phyloP scores from a whole-genome alignment of 2,329 filamentous ascomycete genomes.

The Venturia pyrina region DNA sequence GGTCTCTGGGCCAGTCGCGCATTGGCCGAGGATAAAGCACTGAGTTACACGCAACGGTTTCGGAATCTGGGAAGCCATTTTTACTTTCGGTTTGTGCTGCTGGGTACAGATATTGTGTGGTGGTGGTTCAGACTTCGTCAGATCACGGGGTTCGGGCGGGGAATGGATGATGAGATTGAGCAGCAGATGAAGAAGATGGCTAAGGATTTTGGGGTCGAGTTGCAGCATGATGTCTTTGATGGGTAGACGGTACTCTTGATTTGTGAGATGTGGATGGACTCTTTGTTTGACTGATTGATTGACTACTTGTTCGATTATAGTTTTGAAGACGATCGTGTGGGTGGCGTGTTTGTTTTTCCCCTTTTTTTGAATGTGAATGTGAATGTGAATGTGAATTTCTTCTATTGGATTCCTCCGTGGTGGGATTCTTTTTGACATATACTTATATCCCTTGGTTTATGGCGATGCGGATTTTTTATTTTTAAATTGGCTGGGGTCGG shows the following conservation, averaged over 20 bases:
- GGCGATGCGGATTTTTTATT: too few species aligned
- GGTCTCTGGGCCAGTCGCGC: conserved; percentile 81
- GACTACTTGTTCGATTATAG: too few species aligned
- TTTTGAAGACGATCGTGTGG: too few species aligned
- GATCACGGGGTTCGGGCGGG: conserved; percentile 62
- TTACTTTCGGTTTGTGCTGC: conserved; percentile 69
- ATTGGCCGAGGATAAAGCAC: conserved; percentile 62
- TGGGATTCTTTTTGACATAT: too few species aligned
- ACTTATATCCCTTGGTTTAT: too few species aligned
- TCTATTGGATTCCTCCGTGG: too few species aligned
- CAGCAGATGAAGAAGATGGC: conserved; percentile 77
- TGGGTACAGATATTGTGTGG: conserved; percentile 71
- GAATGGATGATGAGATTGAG: conserved; percentile 94
- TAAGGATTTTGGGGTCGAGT: conserved; percentile 81
- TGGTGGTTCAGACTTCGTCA: conserved; percentile 72
- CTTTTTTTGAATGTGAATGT: too few species aligned
- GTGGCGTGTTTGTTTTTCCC: too few species aligned
- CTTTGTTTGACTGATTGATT: not conserved
- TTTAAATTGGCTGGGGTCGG: too few species aligned
- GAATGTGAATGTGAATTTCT: too few species aligned
- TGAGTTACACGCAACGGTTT: conserved; percentile 52
- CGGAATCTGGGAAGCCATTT: conserved; percentile 66
- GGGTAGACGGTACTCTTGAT: conserved; percentile 42
- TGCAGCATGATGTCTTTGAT: conserved; percentile 82
- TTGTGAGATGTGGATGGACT: not conserved